Base-by-base conservation (phyloP, 495 filamentous ascomycete genomes). In the Copromyces sp. region DNA sequence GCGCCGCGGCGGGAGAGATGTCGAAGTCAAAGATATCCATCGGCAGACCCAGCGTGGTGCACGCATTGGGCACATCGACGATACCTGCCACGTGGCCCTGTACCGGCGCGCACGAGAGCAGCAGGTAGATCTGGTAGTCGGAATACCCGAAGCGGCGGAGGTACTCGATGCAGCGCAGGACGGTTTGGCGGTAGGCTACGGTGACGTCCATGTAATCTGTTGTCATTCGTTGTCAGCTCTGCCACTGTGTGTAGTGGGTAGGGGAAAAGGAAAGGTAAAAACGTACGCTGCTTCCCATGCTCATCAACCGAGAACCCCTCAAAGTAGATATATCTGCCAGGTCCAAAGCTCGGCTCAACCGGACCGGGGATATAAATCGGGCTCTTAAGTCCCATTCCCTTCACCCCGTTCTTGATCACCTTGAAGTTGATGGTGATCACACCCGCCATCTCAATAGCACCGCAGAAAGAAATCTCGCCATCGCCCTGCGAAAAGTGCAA, bases 1-100 rank as follows among this genome's bases (percentile, higher is more conserved):
- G 42, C 17, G 81, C 79, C 3, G 87, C 87, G 41, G 86, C 84
- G 0, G 94, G 93, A 70, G 89, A 87, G 74, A 97, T 94, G 80
- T 97, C 94, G 80, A 98, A 96, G 78, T 95, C 93, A 76, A 97
- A 97, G 70, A 98, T 97, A 84, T 98, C 94, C 85, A 96, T 94
- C 14, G 94, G 94, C 45, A 98, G 80, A 0, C 94, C 93, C 71
- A 98, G 82, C 4, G 94, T 97, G 38, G 94, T 97, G 79, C 94
- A 98, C 0, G 94, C 93, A 80, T 89, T 88, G 12, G 88, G 85
- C 65, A 97, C 92, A 81, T 98, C 94, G 40, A 97, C 94, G 72
- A 98, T 88, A 0, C 95, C 94, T n/a, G 93, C 95, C 72, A 98
- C 87, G 81, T 97, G 94, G 3, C 94, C 94, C 83, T 98, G 93